phyloP scores from a whole-genome alignment of 768 basidiomycete species.

The Suillus ampliporus region DNA sequence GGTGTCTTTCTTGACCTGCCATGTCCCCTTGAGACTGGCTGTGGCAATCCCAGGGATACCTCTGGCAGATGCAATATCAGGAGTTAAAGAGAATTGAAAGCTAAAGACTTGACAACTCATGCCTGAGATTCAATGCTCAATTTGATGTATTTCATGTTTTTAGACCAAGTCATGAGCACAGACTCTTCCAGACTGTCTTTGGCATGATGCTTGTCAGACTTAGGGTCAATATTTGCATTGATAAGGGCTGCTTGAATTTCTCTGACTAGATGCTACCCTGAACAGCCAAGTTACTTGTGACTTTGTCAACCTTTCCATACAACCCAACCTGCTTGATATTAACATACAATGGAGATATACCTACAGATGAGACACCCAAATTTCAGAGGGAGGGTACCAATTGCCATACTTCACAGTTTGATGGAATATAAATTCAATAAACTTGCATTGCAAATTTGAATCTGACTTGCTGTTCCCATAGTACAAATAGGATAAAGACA shows the following conservation, averaged over 20 bases:
- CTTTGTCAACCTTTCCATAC: slow-evolving; percentile 28
- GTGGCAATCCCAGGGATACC: slow-evolving; percentile 20
- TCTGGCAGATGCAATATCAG: not conserved
- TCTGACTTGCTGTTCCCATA: too few relatives aligned
- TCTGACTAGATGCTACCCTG: slow-evolving; percentile 19
- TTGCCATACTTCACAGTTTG: too few relatives aligned
- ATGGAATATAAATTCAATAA: too few relatives aligned
- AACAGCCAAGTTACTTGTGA: slow-evolving; percentile 26
- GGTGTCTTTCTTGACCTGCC: slow-evolving; percentile 22
- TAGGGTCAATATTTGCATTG: not conserved
- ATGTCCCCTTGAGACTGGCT: slow-evolving; percentile 29
- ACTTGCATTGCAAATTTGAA: too few relatives aligned
- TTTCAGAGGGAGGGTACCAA: too few relatives aligned
- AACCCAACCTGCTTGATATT: slow-evolving; percentile 15
- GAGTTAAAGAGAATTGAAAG: not conserved
- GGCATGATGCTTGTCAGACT: slow-evolving; percentile 12
- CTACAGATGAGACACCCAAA: too few relatives aligned
- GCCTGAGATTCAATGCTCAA: slow-evolving; percentile 12
- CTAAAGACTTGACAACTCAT: slow-evolving; percentile 10
- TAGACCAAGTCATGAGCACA: slow-evolving; percentile 13
- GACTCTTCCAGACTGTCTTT: slow-evolving; percentile 11
- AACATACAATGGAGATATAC: too few relatives aligned
- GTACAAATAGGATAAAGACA: too few relatives aligned
- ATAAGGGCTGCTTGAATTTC: not conserved
- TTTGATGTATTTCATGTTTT: slow-evolving; percentile 9